Evolutionary conservation across 768 basidiomycete genomes (phyloP).

Genomic region (Suillus variegatus): DNA sequence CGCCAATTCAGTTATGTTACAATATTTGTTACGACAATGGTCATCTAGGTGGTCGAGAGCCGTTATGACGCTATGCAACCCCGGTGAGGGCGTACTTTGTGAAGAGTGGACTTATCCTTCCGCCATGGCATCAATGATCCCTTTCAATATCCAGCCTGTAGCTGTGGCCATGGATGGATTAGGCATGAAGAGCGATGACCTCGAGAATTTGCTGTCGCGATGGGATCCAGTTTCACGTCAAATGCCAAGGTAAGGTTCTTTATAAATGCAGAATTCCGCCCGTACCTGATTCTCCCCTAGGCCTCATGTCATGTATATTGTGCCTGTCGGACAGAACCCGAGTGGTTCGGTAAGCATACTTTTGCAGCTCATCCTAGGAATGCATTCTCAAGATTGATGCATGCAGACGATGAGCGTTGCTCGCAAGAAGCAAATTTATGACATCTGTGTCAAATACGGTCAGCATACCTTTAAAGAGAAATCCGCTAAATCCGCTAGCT

Average conservation of each 20-base stretch:
- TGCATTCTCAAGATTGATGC: constrained; percentile 1
- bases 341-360: constrained; percentile 60
- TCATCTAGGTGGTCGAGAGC: constrained; percentile 49
- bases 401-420: constrained; percentile 56
- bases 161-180: constrained; percentile 66
- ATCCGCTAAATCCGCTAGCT: neutral
- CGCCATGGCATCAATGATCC: constrained; percentile 36
- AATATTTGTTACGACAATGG: constrained; percentile 13
- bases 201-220: constrained; percentile 57
- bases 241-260: constrained; percentile 49
- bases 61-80: constrained; percentile 62
- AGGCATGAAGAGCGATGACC: constrained; percentile 64
- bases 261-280: neutral
- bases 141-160: constrained; percentile 46
- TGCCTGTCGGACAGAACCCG: constrained; percentile 86
- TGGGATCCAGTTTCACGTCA: constrained; percentile 67
- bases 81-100: constrained; percentile 57
- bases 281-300: constrained; percentile 33
- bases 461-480: constrained; percentile 8
- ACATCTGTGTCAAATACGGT: constrained; percentile 83
- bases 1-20: constrained; percentile 14
- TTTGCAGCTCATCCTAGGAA: neutral
- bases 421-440: constrained; percentile 79
- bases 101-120: constrained; percentile 81
- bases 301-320: constrained; percentile 71